Evolutionary conservation across 2,329 filamentous ascomycete species (phyloP).

Genomic region (Pseudogymnoascus destructans): DNA sequence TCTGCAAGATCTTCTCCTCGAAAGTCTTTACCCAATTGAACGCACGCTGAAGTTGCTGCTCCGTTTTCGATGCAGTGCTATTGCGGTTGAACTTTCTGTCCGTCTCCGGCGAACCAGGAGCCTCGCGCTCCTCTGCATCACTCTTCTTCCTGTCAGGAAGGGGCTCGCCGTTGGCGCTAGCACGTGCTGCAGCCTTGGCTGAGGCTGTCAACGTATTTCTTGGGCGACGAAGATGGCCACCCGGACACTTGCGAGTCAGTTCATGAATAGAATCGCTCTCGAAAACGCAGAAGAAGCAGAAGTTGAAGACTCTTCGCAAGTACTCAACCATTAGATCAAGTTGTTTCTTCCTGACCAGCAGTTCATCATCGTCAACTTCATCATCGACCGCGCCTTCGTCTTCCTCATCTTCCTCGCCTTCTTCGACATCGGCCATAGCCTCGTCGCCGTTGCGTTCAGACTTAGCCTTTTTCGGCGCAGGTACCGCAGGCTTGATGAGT

Average conservation of each 20-base stretch:
- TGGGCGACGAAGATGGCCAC: constrained; percentile 88
- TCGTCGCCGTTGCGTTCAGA: constrained; percentile 46
- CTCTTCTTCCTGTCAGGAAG: constrained; percentile 75
- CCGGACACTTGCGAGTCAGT: constrained; percentile 86
- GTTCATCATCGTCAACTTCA: constrained; percentile 79
- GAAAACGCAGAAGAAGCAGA: constrained; percentile 99
- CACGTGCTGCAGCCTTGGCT: constrained; percentile 72
- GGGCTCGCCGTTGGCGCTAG: constrained; percentile 67
- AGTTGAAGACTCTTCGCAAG: constrained; percentile 89
- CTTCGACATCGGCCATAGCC: constrained; percentile 56
- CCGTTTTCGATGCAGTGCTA: constrained; percentile 58
- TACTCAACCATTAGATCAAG: constrained; percentile 94
- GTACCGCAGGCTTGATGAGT: constrained; percentile 54
- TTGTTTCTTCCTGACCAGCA: constrained; percentile 89
- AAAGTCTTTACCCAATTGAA: constrained; percentile 99
- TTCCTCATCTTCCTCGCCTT: constrained; percentile 66
- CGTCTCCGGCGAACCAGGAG: constrained; percentile 49
- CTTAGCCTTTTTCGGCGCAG: constrained; percentile 44
- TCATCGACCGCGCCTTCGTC: constrained; percentile 52
- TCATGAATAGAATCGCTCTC: constrained; percentile 97
- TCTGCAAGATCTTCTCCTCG: constrained; percentile 88
- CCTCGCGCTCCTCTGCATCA: constrained; percentile 47
- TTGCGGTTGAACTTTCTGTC: constrained; percentile 56
- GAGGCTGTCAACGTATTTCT: constrained; percentile 71
- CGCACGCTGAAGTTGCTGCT: constrained; percentile 84